phyloP scores from a whole-genome alignment of 2,329 filamentous ascomycete genomes.

The Diaporthe ampelina region DNA sequence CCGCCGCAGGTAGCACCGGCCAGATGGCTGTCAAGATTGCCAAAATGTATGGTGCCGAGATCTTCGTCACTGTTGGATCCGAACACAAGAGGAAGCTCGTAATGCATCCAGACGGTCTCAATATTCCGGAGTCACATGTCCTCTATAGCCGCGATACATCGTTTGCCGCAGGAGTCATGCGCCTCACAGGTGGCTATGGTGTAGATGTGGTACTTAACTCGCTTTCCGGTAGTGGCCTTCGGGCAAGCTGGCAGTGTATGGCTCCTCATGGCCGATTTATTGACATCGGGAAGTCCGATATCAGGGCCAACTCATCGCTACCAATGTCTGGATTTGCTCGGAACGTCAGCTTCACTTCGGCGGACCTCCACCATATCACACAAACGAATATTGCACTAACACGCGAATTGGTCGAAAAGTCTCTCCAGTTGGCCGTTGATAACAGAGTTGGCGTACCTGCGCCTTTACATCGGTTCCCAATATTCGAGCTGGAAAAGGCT shows the following conservation, averaged over 20 bases:
- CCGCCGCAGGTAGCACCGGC: slow-evolving; percentile 57
- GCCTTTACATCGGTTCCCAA: too few relatives aligned
- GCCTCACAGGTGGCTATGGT: slow-evolving; percentile 19
- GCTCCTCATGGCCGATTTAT: slow-evolving; percentile 59
- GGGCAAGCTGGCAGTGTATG: slow-evolving; percentile 59
- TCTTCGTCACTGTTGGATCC: slow-evolving; percentile 47
- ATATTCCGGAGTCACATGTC: too few relatives aligned
- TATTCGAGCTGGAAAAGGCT: too few relatives aligned
- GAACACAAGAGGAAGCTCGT: too few relatives aligned
- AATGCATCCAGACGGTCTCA: too few relatives aligned
- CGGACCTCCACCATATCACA: too few relatives aligned
- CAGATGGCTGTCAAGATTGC: slow-evolving; percentile 58
- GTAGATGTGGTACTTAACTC: slow-evolving; percentile 36
- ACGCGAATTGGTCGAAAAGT: too few relatives aligned
- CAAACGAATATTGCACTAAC: not conserved
- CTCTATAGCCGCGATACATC: not conserved
- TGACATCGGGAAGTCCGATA: slow-evolving; percentile 59
- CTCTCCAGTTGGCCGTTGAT: too few relatives aligned
- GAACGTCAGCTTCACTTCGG: slow-evolving; percentile 43
- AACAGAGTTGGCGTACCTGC: too few relatives aligned
- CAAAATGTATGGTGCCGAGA: slow-evolving; percentile 50
- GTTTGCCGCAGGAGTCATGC: not conserved
- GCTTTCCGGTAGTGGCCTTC: slow-evolving; percentile 50
- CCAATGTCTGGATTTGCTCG: slow-evolving; percentile 58
- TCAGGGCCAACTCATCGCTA: slow-evolving; percentile 54